Evolutionary conservation across 106 monocot species (phyloP).

Genomic region (Chionographis japonica): DNA sequence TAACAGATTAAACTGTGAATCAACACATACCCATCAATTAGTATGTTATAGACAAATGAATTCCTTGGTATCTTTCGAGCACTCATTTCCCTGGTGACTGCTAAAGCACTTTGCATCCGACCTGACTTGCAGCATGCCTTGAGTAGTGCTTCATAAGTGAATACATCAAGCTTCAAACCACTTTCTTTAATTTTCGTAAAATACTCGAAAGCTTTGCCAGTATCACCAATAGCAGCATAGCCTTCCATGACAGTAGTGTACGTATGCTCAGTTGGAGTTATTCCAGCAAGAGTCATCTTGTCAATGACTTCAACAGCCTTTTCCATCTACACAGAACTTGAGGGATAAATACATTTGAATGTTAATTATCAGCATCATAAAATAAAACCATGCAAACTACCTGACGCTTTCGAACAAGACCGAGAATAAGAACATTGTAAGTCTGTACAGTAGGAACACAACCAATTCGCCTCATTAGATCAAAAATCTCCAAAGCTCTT

Average conservation of each 20-base stretch:
- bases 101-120: slow-evolving; percentile 96
- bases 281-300: slow-evolving; percentile 69
- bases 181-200: slow-evolving; percentile 92
- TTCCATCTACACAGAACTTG: slow-evolving; percentile 49
- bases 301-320: slow-evolving; percentile 78
- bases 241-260: slow-evolving; percentile 97
- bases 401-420: slow-evolving; percentile 72
- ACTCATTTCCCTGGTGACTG: slow-evolving; percentile 89
- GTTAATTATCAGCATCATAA: neutral
- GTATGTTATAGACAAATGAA: slow-evolving; percentile 86
- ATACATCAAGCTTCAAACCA: slow-evolving; percentile 82
- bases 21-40: slow-evolving; percentile 84
- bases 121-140: slow-evolving; percentile 99
- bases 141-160: slow-evolving; percentile 86
- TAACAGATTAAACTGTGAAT: neutral
- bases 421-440: slow-evolving; percentile 91
- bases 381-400: slow-evolving; percentile 21
- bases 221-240: slow-evolving; percentile 81
- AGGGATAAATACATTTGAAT: neutral
- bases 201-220: slow-evolving; percentile 92
- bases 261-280: slow-evolving; percentile 69
- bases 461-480: slow-evolving; percentile 76
- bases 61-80: slow-evolving; percentile 67
- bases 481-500: slow-evolving; percentile 76
- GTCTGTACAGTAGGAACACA: slow-evolving; percentile 83